Percentiles rank a stretch among this genome's conserved stretches.
Conservation (phyloP, 2,329 filamentous ascomycete genomes). For the Ophiosphaerella herpotricha region DNA sequence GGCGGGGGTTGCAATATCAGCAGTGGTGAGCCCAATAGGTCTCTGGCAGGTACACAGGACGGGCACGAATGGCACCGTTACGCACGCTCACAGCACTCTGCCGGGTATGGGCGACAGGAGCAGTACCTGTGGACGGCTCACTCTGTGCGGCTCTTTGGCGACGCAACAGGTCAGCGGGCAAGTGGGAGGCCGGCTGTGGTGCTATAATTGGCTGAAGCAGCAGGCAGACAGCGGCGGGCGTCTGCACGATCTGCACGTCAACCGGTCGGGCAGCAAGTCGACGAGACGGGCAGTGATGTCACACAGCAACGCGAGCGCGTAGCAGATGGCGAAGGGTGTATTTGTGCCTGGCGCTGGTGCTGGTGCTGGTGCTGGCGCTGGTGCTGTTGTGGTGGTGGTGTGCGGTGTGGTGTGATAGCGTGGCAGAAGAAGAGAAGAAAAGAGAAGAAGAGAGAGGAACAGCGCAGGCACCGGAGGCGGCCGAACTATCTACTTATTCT, state of each 20-base stretch:
- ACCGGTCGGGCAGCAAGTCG: conserved; percentile 38
- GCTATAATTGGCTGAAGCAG: conserved; percentile 29
- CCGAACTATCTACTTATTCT: conserved; percentile 29
- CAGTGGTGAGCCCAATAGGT: conserved; percentile 23
- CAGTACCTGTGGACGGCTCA: conserved; percentile 21
- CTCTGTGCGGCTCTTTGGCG: conserved; percentile 35
- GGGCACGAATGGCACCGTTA: conserved; percentile 17
- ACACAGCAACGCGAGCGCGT: conserved; percentile 17
- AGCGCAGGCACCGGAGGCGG: conserved; percentile 23
- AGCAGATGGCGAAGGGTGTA: background rate
- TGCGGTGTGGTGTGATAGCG: background rate
- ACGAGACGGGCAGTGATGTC: conserved; percentile 17
- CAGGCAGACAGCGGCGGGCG: conserved; percentile 25
- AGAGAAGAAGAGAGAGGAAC: conserved; percentile 19
- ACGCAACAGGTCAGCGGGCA: conserved; percentile 25
- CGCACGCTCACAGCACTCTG: conserved; percentile 19
- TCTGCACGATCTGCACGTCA: conserved; percentile 44
- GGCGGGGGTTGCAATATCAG: conserved; percentile 13
- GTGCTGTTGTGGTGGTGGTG: background rate
- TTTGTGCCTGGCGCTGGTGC: background rate
- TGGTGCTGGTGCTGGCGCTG: background rate
- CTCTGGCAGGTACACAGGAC: conserved; percentile 26
- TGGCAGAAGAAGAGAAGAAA: conserved; percentile 17
- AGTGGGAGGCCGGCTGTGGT: conserved; percentile 22
- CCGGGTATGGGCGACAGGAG: conserved; percentile 28